Base-by-base conservation (phyloP, 1,139 yeast genomes). In the Kodamaea anthophila region DNA sequence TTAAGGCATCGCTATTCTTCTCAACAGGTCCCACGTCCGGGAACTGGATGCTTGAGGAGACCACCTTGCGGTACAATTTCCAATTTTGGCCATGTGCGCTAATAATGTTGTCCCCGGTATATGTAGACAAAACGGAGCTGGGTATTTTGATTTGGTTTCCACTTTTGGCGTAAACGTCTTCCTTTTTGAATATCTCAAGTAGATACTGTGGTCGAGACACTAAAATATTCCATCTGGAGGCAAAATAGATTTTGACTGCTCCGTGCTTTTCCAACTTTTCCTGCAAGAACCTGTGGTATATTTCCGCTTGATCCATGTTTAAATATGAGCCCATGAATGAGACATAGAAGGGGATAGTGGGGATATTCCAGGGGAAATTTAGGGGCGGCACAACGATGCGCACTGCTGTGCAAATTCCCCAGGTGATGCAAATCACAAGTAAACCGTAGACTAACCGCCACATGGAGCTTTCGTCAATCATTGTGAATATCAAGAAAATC, bases 81-180 rank as follows among this genome's bases (percentile, higher is more conserved):
- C 83, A 76, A n/a, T 49, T 45, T 3, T 51, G 48, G 0, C 79
- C 79, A 44, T 74, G 78, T 1, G 81, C 71, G 41, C 81, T 74
- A 16, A 76, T 76, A 2, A 76, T 60, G 43, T 76, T 76, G 37
- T 75, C 81, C 0, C 83, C 83, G 0, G 81, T 73, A 39, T 76
- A 76, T 7, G 59, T 58, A 1, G 80, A 68, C 21, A 75, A 45
- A 2, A 74, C 71, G 5, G 80, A 65, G 33, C 70, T 58, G 0
- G 82, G 81, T 11, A 74, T 74, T 42, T 76, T 76, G 29, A 60
- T 55, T 21, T 74, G 79, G 35, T 76, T 76, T 0, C 83, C 83
- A 43, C 78, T 72, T 40, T 76, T 76, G 3, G 73, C 70, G 49
- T 62, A 76, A 1, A 60, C 49, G 14, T 62, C 57, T 34, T 73